Conservation (phyloP, 1,284 basidiomycete species). For the Leccinum griseonigrum region DNA sequence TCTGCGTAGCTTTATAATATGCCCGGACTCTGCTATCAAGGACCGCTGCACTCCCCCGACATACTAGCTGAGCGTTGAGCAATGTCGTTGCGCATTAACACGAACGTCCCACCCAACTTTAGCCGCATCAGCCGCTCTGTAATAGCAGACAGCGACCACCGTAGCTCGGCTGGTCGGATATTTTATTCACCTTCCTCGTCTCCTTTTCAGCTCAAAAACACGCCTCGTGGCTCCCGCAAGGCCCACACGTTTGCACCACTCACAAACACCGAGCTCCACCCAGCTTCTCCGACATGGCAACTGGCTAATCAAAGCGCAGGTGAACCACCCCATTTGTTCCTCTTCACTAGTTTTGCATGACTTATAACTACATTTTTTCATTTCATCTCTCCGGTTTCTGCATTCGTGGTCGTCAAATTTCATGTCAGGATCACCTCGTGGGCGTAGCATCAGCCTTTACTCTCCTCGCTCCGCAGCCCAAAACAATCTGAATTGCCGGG, state of each 20-base stretch:
- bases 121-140: conserved; percentile 19
- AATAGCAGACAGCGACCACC: conserved; percentile 13
- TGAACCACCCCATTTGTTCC: conserved; percentile 25
- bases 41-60: conserved; percentile 10
- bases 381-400: conserved; percentile 19
- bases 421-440: conserved; percentile 30
- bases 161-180: conserved; percentile 11
- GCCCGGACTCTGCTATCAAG: conserved; percentile 6
- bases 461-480: conserved; percentile 31
- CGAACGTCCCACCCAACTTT: conserved; percentile 23
- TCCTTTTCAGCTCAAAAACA: conserved; percentile 23
- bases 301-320: conserved; percentile 26
- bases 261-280: conserved; percentile 34
- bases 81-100: conserved; percentile 34
- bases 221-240: conserved; percentile 33
- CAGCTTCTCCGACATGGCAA: conserved; percentile 23
- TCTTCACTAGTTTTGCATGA: conserved; percentile 10
- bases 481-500: conserved; percentile 18
- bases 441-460: conserved; percentile 35
- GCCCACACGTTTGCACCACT: conserved; percentile 32
- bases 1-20: conserved; percentile 21
- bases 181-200: conserved; percentile 18
- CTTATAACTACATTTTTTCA: conserved; percentile 21
- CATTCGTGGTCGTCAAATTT: conserved; percentile 19
- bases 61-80: conserved; percentile 7